Percentiles rank a stretch among this genome's conserved stretches.
Conservation (phyloP, 176 grass and related monocot species). For the Puccinellia tenuiflora region DNA sequence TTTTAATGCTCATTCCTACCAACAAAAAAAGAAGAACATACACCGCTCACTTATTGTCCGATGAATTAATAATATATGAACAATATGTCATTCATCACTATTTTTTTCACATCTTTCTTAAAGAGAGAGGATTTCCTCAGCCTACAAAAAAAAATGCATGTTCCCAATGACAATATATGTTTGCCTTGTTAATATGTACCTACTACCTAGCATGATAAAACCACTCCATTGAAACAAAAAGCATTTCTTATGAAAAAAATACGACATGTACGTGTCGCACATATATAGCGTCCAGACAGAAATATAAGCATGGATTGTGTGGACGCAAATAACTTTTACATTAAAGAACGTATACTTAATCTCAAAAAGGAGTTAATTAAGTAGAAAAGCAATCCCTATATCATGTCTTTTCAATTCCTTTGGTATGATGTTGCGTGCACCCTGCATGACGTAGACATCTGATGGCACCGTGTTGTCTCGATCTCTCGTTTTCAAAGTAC, state of each 20-base stretch:
- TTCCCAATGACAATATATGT: background rate
- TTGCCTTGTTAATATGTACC: background rate
- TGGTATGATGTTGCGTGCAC: slow-evolving; percentile 42
- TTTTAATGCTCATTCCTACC: background rate
- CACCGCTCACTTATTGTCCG: background rate
- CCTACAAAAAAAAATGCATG: background rate
- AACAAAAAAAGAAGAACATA: background rate
- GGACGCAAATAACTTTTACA: too few relatives aligned
- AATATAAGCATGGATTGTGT: too few relatives aligned
- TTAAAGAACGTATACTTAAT: background rate
- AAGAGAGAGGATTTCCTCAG: background rate
- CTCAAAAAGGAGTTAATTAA: background rate
- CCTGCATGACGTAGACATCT: slow-evolving; percentile 41
- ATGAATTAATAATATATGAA: background rate
- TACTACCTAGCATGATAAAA: background rate
- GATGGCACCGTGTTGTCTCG: background rate
- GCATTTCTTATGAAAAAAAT: background rate
- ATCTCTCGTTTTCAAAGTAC: slow-evolving; percentile 29
- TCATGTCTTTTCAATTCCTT: slow-evolving; percentile 1
- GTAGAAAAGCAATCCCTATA: slow-evolving; percentile 7
- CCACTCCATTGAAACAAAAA: background rate
- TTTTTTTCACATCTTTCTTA: background rate
- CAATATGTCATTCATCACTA: background rate
- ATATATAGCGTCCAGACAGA: background rate
- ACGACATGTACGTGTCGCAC: background rate